These are phyloP conservation scores for Tylopilus orsonianus DNA, from an alignment of 1,284 basidiomycete species.

Conservation along the genomic window DNA sequence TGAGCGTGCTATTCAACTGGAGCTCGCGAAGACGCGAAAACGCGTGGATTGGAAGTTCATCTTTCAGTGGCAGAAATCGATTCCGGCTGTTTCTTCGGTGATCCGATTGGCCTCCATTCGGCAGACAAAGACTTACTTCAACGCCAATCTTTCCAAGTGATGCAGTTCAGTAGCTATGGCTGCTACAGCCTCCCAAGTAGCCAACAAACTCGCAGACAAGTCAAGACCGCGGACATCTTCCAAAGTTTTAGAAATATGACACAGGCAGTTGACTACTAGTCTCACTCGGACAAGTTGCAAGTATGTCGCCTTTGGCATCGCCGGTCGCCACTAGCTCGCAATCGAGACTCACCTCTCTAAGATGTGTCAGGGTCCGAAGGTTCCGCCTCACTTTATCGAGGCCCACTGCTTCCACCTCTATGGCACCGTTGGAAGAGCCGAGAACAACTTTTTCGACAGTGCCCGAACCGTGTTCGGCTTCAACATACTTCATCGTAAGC, in stretches of 20 bases:
- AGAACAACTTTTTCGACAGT: constrained; percentile 64
- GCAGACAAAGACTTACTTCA: constrained; percentile 63
- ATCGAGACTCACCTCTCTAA: constrained; percentile 81
- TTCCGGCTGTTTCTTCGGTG: constrained; percentile 51
- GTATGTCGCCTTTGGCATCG: constrained; percentile 55
- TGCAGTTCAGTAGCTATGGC: constrained; percentile 65
- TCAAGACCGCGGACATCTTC: constrained; percentile 80
- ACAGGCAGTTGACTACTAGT: constrained; percentile 13
- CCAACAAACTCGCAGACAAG: constrained; percentile 77
- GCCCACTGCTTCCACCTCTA: constrained; percentile 85
- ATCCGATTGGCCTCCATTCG: constrained; percentile 10
- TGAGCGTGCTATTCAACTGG: constrained; percentile 72
- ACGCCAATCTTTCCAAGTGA: constrained; percentile 60
- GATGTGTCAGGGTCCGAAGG: constrained; percentile 62
- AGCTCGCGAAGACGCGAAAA: constrained; percentile 66
- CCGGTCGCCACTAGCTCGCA: constrained; percentile 59
- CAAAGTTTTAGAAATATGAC: constrained; percentile 16
- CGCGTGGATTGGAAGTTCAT: constrained; percentile 37
- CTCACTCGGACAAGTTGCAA: constrained; percentile 69
- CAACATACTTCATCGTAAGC: constrained; percentile 74
- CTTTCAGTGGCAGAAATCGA: constrained; percentile 45
- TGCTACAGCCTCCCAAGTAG: constrained; percentile 71
- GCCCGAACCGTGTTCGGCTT: constrained; percentile 50
- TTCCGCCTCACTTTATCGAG: constrained; percentile 76
- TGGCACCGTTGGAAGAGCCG: constrained; percentile 79